Evolutionary conservation across 2,329 filamentous ascomycete genomes (phyloP).

Genomic region (Dichotomopilus funicola): DNA sequence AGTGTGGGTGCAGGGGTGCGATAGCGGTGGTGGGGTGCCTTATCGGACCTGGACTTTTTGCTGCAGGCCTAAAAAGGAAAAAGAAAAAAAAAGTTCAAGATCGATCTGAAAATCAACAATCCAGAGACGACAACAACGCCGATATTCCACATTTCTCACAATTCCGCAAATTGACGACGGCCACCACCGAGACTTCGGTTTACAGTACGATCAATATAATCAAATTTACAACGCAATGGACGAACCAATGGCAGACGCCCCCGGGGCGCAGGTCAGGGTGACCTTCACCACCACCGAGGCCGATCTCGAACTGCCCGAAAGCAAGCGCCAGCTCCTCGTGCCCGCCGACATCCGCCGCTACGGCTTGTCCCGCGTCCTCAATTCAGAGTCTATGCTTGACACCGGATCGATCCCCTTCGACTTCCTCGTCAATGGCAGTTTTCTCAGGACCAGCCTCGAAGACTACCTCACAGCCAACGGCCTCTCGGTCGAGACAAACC

Average conservation of each 20-base stretch:
- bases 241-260: constrained; percentile 23
- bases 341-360: constrained; percentile 63
- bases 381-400: constrained; percentile 65
- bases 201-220: background rate
- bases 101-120: background rate
- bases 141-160: too few species aligned
- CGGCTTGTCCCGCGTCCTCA: constrained; percentile 63
- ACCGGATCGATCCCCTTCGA: constrained; percentile 75
- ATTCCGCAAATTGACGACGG: background rate
- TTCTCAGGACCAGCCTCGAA: constrained; percentile 81
- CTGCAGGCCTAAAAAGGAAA: constrained; percentile 2
- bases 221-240: constrained; percentile 22
- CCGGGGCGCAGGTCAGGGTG: constrained; percentile 55
- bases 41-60: constrained; percentile 3
- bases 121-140: background rate
- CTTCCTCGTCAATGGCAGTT: constrained; percentile 91
- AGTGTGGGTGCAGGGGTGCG: background rate
- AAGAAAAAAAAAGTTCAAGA: constrained; percentile 18
- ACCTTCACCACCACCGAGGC: constrained; percentile 59
- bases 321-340: constrained; percentile 55
- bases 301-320: constrained; percentile 57
- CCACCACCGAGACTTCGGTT: background rate
- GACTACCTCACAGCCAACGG: constrained; percentile 83
- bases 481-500: constrained; percentile 78
- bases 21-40: constrained; percentile 22